Percentiles rank a stretch among this genome's conserved stretches.
These are phyloP conservation scores for Staphylotrichum tortipilum DNA, from an alignment of 495 filamentous ascomycete genomes.

Conservation along the genomic window DNA sequence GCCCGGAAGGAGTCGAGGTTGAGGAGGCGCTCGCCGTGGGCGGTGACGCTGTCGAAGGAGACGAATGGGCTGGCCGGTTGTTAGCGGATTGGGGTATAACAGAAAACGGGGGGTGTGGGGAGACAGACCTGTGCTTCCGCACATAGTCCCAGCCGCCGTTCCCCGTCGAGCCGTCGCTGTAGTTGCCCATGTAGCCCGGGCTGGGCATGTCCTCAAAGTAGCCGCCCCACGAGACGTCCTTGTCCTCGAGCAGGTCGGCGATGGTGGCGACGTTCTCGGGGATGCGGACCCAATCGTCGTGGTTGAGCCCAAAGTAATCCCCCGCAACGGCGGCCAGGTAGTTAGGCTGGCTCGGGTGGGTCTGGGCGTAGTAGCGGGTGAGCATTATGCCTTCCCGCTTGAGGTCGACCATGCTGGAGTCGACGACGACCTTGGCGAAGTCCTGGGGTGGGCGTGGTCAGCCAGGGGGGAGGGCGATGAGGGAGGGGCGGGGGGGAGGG, in stretches of 20 bases:
- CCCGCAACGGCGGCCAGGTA: constrained; percentile 50
- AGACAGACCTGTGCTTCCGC: constrained; percentile 55
- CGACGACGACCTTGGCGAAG: constrained; percentile 41
- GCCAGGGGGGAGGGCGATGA: too few relatives aligned
- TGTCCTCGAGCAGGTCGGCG: constrained; percentile 57
- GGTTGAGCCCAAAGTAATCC: constrained; percentile 61
- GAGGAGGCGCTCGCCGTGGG: constrained; percentile 46
- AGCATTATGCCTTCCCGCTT: constrained; percentile 54
- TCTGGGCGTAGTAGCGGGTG: constrained; percentile 53
- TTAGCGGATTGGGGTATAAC: constrained; percentile 4
- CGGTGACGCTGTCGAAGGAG: constrained; percentile 40
- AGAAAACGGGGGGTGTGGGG: background rate
- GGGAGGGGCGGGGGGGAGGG: too few relatives aligned
- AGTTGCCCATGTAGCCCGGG: constrained; percentile 56
- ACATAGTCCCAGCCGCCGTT: constrained; percentile 54
- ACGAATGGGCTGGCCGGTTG: constrained; percentile 35
- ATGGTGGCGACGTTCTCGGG: constrained; percentile 60
- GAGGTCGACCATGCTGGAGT: constrained; percentile 46
- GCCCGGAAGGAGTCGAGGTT: constrained; percentile 53
- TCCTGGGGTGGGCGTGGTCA: constrained; percentile 33
- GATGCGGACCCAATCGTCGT: constrained; percentile 51
- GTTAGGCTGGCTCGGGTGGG: constrained; percentile 45
- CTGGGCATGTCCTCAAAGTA: constrained; percentile 61
- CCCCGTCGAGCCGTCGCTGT: constrained; percentile 38
- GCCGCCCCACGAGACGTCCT: constrained; percentile 53